Base-by-base conservation (phyloP, 495 filamentous ascomycete genomes). In the Xylaria curta region DNA sequence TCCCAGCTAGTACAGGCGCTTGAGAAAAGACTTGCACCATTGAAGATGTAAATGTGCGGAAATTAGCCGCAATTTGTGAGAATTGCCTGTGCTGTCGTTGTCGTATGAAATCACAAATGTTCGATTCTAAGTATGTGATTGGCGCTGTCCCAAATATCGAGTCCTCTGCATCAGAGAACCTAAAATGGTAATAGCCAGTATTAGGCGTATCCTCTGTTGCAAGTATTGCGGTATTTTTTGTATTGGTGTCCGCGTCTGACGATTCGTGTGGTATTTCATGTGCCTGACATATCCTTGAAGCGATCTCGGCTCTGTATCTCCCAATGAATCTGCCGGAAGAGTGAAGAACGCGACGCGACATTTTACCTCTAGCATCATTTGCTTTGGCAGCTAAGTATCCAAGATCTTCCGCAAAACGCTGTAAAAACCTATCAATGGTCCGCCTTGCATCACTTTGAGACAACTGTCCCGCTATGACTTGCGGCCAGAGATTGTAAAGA, bases 141-240 rank as follows among this genome's bases (percentile, higher is more conserved):
- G 60, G 60, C 60, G 46, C 60, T 10, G 60, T 63, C 60, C 24
- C 10, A 46, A 63, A 63, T 5, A 63, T 63, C 17, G 46, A 46
- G 8, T 63, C n/a, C 21, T 63, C 38, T 21, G 60, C 60, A 10
- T 28, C 12, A 28, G 40, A 46, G 60, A 63, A 63, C 19, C 5
- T 17, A 40, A 63, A 63, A 12, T 10, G 60, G 38, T 63, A 21
- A 19, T 3, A 21, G 40, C 46, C 40, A 46, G n/a, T 26, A 31
- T 63, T 12, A 7, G 13, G n/a, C 24, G 40, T 21, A 17, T 63
- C 60, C 15, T 46, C 60, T 28, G n/a, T 9, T 33, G 54, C 21
- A 63, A 63, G 19, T 44, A 63, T 40, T 44, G 4, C 12, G 15
- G 21, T 46, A 28, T 6, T n/a, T 3, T 63, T 4, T 42, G 28